A percentile compares a stretch with the other conserved stretches of the same genome.
Evolutionary conservation across 805 yeast genomes (phyloP).

Genomic region (Yarrowia porcina): DNA sequence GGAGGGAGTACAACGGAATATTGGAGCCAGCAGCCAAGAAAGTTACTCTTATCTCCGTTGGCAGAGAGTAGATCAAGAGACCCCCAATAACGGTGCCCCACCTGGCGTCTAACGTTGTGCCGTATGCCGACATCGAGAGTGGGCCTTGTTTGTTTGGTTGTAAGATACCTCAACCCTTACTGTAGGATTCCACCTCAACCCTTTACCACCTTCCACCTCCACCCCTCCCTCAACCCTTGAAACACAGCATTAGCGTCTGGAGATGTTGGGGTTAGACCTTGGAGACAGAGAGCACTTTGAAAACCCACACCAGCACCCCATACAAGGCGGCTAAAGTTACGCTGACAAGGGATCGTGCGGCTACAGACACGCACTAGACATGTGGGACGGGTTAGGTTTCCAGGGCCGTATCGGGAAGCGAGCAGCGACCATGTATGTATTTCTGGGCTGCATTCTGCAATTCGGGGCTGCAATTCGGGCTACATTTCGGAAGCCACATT

Average conservation of each 20-base stretch:
- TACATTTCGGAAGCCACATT: conserved; percentile 1
- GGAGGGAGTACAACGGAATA: too few species aligned
- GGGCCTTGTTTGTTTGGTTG: too few species aligned
- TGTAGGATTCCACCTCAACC: too few species aligned
- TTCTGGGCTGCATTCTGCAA: neutral
- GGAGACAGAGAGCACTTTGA: neutral
- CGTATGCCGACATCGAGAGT: neutral
- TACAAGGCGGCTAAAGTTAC: conserved; percentile 23
- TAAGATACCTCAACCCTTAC: neutral
- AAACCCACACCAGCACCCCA: neutral
- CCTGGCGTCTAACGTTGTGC: neutral
- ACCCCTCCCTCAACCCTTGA: too few species aligned
- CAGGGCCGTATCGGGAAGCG: conserved; percentile 4
- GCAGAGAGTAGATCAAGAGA: neutral
- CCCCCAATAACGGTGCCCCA: neutral
- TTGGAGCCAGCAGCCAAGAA: neutral
- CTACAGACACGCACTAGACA: neutral
- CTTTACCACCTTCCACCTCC: too few species aligned
- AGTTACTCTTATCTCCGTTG: conserved; percentile 3
- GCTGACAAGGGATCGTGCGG: conserved; percentile 21
- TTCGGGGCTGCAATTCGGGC: neutral
- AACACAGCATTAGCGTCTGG: neutral
- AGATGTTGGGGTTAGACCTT: neutral
- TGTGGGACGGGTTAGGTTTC: conserved; percentile 2
- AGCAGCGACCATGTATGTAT: neutral